A percentile compares a stretch with the other conserved stretches of the same genome.
phyloP scores from a whole-genome alignment of 176 grass and related monocot genomes.

The Guadua angustifolia region DNA sequence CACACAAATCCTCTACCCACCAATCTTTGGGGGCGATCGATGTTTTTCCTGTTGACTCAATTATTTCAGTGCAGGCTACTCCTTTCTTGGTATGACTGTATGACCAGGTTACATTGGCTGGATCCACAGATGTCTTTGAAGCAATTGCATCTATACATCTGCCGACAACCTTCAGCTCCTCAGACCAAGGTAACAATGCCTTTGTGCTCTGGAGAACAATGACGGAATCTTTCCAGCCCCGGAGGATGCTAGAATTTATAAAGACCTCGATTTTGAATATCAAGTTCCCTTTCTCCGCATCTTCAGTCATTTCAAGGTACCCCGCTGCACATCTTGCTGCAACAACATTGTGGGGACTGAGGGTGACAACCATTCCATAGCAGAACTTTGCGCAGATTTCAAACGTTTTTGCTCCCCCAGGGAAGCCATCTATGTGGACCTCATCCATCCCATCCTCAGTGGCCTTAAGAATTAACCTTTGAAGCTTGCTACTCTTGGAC shows the following conservation, averaged over 20 bases:
- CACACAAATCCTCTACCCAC: constrained; percentile 97
- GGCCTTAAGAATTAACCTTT: constrained; percentile 68
- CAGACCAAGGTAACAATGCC: constrained; percentile 70
- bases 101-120: constrained; percentile 83
- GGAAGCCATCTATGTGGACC: constrained; percentile 64
- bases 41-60: constrained; percentile 54
- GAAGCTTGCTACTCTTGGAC: constrained; percentile 87
- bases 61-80: constrained; percentile 59
- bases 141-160: constrained; percentile 94
- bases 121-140: constrained; percentile 85
- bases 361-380: constrained; percentile 93
- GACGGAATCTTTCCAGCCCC: constrained; percentile 96
- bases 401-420: constrained; percentile 80
- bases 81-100: constrained; percentile 76
- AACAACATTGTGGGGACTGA: constrained; percentile 88
- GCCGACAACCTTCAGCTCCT: constrained; percentile 81
- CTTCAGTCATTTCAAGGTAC: constrained; percentile 93
- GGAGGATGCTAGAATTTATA: constrained; percentile 81
- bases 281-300: constrained; percentile 90
- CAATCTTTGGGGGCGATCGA: constrained; percentile 72
- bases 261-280: constrained; percentile 99
- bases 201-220: constrained; percentile 90
- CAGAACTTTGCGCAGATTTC: constrained; percentile 97
- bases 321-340: constrained; percentile 84
- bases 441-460: constrained; percentile 66